A percentile compares a stretch with the other conserved stretches of the same genome.
Evolutionary conservation across 495 filamentous ascomycete genomes (phyloP).

Genomic region (Penicillium mononematosum): DNA sequence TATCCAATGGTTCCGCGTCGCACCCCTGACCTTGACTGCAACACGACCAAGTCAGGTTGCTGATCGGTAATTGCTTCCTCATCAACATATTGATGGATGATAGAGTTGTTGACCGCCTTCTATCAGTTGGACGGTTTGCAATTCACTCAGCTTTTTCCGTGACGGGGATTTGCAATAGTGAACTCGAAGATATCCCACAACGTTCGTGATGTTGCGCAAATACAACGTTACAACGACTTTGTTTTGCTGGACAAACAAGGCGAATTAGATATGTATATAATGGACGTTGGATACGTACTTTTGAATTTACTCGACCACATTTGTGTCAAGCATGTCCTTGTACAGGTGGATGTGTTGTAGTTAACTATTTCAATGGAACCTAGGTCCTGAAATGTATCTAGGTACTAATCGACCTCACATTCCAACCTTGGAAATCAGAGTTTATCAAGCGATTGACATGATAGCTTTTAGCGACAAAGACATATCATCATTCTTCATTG

Average conservation of each 20-base stretch:
- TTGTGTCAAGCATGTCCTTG: background rate
- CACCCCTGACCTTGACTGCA: constrained; percentile 6
- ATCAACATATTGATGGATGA: constrained; percentile 12
- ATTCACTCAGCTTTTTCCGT: background rate
- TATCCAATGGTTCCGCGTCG: constrained; percentile 16
- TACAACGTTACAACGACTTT: background rate
- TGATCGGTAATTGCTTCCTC: constrained; percentile 9
- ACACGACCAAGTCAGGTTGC: background rate
- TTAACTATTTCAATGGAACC: background rate
- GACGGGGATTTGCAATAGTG: background rate
- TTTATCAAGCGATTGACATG: background rate
- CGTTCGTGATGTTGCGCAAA: constrained; percentile 7
- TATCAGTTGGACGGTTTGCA: constrained; percentile 10
- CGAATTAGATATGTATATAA: background rate
- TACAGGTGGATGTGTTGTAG: background rate
- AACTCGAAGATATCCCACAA: constrained; percentile 1
- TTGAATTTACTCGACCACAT: background rate
- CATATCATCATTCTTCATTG: background rate
- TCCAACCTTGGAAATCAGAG: background rate
- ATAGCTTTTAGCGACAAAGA: background rate
- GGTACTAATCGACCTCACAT: background rate
- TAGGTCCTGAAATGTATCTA: background rate
- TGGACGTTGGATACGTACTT: background rate
- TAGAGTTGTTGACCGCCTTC: constrained; percentile 10
- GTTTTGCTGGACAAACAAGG: background rate